Conservation (phyloP, 495 filamentous ascomycete genomes). For the Lasiosphaeriaceae sp. region DNA sequence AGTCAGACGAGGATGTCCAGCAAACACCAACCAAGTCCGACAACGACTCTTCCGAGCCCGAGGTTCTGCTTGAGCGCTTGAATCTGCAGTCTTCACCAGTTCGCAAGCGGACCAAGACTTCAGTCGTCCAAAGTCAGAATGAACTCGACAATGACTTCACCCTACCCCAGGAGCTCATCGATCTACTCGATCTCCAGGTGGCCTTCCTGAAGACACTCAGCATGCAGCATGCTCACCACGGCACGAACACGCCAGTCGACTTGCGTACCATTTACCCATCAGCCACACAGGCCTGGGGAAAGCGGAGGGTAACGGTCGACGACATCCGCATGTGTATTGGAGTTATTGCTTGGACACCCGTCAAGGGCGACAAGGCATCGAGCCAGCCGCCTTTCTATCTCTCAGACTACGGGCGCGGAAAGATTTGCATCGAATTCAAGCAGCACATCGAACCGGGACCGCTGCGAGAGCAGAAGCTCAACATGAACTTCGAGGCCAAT, state of each 20-base stretch:
- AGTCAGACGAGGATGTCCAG: conserved; percentile 11
- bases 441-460: conserved; percentile 30
- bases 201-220: conserved; percentile 56
- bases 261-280: conserved; percentile 51
- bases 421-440: conserved; percentile 41
- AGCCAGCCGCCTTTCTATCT: conserved; percentile 42
- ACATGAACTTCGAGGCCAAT: conserved; percentile 48
- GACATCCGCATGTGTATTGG: conserved; percentile 58
- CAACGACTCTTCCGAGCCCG: conserved; percentile 17
- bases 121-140: conserved; percentile 19
- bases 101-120: conserved; percentile 29
- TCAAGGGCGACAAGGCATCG: conserved; percentile 3
- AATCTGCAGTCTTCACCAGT: conserved; percentile 36
- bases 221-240: conserved; percentile 62
- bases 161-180: conserved; percentile 52
- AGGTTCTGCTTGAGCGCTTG: conserved; percentile 36
- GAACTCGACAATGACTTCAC: conserved; percentile 27
- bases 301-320: conserved; percentile 51
- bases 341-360: conserved; percentile 34
- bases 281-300: conserved; percentile 58
- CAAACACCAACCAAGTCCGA: not conserved
- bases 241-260: conserved; percentile 55
- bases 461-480: conserved; percentile 54
- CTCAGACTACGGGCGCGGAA: conserved; percentile 56
- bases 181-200: conserved; percentile 52